Conservation (phyloP, 2,329 filamentous ascomycete genomes). For the Clarireedia monteithiana region DNA sequence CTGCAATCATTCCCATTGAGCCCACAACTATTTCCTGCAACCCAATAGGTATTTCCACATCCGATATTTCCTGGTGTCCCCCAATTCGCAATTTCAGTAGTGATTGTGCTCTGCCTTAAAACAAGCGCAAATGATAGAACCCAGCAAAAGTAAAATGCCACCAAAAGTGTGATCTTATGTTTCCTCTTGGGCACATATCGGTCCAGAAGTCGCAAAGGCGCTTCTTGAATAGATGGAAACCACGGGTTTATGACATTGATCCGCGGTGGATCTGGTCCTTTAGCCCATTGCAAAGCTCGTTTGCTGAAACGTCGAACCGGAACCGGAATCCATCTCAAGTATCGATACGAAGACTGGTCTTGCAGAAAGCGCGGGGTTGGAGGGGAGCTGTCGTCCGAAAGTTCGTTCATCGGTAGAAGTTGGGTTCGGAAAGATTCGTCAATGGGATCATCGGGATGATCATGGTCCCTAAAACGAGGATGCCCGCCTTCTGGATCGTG, state of each 20-base stretch:
- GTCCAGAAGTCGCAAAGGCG: constrained; percentile 57
- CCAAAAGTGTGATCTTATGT: constrained; percentile 51
- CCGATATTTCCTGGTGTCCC: constrained; percentile 57
- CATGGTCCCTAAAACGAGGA: constrained; percentile 15
- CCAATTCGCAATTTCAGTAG: constrained; percentile 58
- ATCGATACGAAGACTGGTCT: constrained; percentile 39
- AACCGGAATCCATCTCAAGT: constrained; percentile 52
- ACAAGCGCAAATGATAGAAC: constrained; percentile 61
- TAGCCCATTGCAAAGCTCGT: constrained; percentile 41
- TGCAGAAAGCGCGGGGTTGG: constrained; percentile 55
- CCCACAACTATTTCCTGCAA: constrained; percentile 61
- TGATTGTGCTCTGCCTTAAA: constrained; percentile 52
- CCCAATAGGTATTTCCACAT: constrained; percentile 66
- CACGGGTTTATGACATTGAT: constrained; percentile 48
- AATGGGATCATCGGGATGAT: constrained; percentile 28
- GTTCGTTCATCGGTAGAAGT: constrained; percentile 34
- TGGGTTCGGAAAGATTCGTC: constrained; percentile 20
- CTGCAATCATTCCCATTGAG: constrained; percentile 67
- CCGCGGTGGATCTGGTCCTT: constrained; percentile 47
- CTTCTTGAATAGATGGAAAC: constrained; percentile 59
- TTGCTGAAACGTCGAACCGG: constrained; percentile 40
- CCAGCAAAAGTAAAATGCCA: constrained; percentile 59
- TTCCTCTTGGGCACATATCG: constrained; percentile 50
- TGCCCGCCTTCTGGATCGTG: constrained; percentile 18
- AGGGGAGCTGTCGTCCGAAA: constrained; percentile 36